Percentiles rank a stretch among this genome's conserved stretches.
phyloP scores from a whole-genome alignment of 148 eudicot genomes.

The Polygonum aviculare region DNA sequence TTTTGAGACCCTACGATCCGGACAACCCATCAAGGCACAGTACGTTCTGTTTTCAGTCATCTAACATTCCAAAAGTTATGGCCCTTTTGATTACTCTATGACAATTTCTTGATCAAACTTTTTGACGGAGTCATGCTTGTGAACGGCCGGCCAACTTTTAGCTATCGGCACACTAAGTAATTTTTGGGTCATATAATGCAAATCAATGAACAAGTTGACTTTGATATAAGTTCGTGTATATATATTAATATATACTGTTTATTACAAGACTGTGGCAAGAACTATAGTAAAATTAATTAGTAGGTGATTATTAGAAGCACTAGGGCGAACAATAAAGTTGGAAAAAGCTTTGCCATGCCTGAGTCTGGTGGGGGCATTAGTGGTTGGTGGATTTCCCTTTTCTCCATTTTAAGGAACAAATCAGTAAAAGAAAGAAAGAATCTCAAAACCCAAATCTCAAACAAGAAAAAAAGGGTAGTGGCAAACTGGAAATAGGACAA shows the following conservation, averaged over 20 bases:
- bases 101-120: background rate
- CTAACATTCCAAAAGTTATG: background rate
- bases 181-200: background rate
- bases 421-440: conserved; percentile 4
- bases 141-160: background rate
- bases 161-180: background rate
- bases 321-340: background rate
- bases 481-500: conserved; percentile 10
- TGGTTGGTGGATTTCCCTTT: background rate
- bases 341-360: background rate
- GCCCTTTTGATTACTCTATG: background rate
- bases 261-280: background rate
- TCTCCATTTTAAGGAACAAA: background rate
- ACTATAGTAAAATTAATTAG: background rate
- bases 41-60: background rate
- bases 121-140: background rate
- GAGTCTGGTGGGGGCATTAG: background rate
- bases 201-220: background rate
- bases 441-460: conserved; percentile 20
- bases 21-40: no score
- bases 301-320: background rate
- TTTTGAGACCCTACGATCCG: no score
- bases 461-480: background rate
- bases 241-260: no score
- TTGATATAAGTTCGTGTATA: background rate